phyloP scores from a whole-genome alignment of 2,329 filamentous ascomycete genomes.

The Xylariaceae sp. region DNA sequence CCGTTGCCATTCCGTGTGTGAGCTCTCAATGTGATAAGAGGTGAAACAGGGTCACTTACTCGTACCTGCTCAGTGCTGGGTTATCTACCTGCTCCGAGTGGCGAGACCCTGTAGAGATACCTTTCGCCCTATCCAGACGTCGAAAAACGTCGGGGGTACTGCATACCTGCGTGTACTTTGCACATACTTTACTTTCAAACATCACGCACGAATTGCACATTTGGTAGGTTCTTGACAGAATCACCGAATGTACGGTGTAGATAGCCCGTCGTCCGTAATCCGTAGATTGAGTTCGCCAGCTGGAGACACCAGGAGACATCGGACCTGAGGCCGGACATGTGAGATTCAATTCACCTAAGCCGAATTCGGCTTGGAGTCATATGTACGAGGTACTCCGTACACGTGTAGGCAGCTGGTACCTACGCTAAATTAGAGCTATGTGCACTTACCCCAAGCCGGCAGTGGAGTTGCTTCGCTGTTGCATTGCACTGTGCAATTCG shows the following conservation, averaged over 20 bases:
- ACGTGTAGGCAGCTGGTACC: not conserved
- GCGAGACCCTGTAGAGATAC: no score
- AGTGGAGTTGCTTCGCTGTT: not conserved
- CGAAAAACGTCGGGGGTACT: no score
- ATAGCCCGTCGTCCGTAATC: no score
- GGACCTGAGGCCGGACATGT: not conserved
- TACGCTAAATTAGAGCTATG: constrained; percentile 7
- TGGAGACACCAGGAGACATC: not conserved
- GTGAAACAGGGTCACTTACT: no score
- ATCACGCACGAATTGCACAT: not conserved
- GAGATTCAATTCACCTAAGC: constrained; percentile 5
- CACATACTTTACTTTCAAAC: no score
- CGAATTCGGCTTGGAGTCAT: not conserved
- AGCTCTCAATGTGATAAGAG: no score
- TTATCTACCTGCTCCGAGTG: no score
- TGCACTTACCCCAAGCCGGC: constrained; percentile 17
- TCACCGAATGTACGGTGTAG: not conserved
- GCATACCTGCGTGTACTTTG: not conserved
- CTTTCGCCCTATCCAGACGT: no score
- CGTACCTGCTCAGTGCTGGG: no score
- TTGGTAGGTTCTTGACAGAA: not conserved
- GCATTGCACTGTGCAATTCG: constrained; percentile 12
- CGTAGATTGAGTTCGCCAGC: not conserved
- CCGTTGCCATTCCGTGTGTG: no score
- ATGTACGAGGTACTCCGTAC: not conserved